Percentiles rank a stretch among this genome's conserved stretches.
phyloP scores from a whole-genome alignment of 768 basidiomycete genomes.

The Boletus pseudo-olivaceus region DNA sequence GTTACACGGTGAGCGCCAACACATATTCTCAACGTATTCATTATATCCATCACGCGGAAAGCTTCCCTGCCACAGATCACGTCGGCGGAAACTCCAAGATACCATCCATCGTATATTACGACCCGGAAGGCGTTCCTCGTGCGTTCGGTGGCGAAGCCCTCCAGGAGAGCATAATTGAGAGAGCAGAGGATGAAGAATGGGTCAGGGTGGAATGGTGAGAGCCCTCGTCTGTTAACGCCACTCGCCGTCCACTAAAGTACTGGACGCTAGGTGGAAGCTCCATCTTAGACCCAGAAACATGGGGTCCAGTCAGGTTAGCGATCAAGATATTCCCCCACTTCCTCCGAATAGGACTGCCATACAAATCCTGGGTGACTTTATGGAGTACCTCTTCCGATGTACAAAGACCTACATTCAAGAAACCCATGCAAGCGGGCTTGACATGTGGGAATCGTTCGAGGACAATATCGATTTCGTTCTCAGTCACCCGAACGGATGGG shows the following conservation, averaged over 20 bases:
- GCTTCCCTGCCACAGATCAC: conserved; percentile 46
- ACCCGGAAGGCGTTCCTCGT: conserved; percentile 34
- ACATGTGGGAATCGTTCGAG: conserved; percentile 41
- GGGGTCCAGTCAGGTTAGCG: conserved; percentile 21
- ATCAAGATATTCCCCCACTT: conserved; percentile 38
- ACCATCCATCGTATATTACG: conserved; percentile 48
- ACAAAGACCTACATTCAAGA: conserved; percentile 44
- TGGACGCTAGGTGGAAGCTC: conserved; percentile 33
- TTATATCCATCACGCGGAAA: conserved; percentile 18
- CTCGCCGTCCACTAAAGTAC: conserved; percentile 5
- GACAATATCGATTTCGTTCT: conserved; percentile 43
- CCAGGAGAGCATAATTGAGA: conserved; percentile 36
- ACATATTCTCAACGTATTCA: background rate
- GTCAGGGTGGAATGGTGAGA: conserved; percentile 31
- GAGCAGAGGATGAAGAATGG: conserved; percentile 38
- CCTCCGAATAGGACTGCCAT: conserved; percentile 41
- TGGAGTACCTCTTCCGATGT: conserved; percentile 44
- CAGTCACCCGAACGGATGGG: conserved; percentile 49
- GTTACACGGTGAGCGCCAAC: conserved; percentile 21
- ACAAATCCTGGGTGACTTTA: conserved; percentile 48
- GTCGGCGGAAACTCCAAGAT: conserved; percentile 50
- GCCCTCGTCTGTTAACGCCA: background rate
- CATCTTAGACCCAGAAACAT: conserved; percentile 30
- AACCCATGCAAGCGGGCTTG: conserved; percentile 39
- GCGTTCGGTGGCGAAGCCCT: conserved; percentile 46